These are phyloP conservation scores for Rubia tinctorum DNA, from an alignment of 305 asterid species.

Conservation along the genomic window DNA sequence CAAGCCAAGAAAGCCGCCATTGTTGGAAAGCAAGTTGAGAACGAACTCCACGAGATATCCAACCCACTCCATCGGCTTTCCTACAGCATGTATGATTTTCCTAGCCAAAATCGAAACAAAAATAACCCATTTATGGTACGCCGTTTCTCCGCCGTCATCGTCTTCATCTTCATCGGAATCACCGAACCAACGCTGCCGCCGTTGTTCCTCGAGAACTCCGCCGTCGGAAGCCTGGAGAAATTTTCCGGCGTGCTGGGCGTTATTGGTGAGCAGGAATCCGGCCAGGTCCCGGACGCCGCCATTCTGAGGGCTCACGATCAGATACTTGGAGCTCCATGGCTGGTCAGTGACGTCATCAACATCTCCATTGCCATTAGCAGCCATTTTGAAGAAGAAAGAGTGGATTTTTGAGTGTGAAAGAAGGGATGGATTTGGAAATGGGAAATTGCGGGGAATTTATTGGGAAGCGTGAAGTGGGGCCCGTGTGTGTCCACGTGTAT, in stretches of 20 bases:
- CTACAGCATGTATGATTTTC: constrained; percentile 50
- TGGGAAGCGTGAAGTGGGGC: background rate
- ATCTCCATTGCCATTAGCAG: background rate
- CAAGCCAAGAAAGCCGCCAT: constrained; percentile 58
- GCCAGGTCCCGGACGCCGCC: constrained; percentile 69
- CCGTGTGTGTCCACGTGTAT: background rate
- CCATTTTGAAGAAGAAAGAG: constrained; percentile 19
- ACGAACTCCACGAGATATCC: constrained; percentile 70
- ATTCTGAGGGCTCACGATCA: constrained; percentile 54
- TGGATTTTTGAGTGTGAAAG: background rate
- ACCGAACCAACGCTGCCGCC: background rate
- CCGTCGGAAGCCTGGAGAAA: constrained; percentile 46
- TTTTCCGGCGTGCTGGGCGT: constrained; percentile 42
- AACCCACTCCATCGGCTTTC: constrained; percentile 80
- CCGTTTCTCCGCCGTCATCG: constrained; percentile 23
- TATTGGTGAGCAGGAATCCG: constrained; percentile 42
- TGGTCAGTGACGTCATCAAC: no score
- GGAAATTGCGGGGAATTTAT: background rate
- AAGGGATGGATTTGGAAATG: background rate
- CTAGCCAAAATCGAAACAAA: constrained; percentile 60
- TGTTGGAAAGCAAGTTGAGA: constrained; percentile 72
- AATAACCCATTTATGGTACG: constrained; percentile 79
- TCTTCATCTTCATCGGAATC: constrained; percentile 12
- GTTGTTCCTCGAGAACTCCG: constrained; percentile 20
- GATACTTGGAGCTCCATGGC: constrained; percentile 35